Percentiles rank a stretch among this genome's conserved stretches.
phyloP scores from a whole-genome alignment of 2,329 filamentous ascomycete genomes.

The Pseudogymnoascus sp. region DNA sequence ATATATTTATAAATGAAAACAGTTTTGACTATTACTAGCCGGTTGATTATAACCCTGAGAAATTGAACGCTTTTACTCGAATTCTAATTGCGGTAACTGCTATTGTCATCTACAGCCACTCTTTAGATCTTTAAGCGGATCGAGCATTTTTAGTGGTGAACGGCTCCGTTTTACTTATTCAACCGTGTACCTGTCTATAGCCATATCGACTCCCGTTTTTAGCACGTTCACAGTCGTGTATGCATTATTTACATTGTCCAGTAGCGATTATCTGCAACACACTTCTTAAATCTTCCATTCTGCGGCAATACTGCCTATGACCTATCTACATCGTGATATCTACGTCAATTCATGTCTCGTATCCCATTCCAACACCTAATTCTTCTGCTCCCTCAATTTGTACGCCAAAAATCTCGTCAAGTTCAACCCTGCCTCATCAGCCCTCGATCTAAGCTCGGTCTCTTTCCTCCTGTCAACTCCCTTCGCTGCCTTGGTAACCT shows the following conservation, averaged over 20 bases:
- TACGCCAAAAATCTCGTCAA: conserved; percentile 54
- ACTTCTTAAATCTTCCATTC: background rate
- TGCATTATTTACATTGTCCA: background rate
- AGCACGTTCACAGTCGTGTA: background rate
- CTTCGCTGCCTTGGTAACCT: conserved; percentile 49
- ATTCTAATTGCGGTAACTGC: too few relatives aligned
- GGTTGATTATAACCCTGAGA: too few relatives aligned
- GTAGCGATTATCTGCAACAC: background rate
- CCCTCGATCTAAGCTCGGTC: conserved; percentile 47
- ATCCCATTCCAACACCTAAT: background rate
- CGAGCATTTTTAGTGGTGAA: too few relatives aligned
- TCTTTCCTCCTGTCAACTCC: conserved; percentile 51
- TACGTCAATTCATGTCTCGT: background rate
- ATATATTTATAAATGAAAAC: background rate
- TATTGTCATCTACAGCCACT: too few relatives aligned
- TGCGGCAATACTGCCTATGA: background rate
- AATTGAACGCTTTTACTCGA: too few relatives aligned
- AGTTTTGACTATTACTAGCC: background rate
- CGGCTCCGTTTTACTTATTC: too few relatives aligned
- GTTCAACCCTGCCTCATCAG: conserved; percentile 55
- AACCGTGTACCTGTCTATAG: background rate
- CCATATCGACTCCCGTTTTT: background rate
- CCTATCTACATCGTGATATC: background rate
- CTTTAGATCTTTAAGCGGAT: too few relatives aligned
- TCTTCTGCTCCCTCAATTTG: conserved; percentile 36